These are phyloP conservation scores for Nakazawaea siamensis DNA, from an alignment of 805 yeast species.

Conservation along the genomic window DNA sequence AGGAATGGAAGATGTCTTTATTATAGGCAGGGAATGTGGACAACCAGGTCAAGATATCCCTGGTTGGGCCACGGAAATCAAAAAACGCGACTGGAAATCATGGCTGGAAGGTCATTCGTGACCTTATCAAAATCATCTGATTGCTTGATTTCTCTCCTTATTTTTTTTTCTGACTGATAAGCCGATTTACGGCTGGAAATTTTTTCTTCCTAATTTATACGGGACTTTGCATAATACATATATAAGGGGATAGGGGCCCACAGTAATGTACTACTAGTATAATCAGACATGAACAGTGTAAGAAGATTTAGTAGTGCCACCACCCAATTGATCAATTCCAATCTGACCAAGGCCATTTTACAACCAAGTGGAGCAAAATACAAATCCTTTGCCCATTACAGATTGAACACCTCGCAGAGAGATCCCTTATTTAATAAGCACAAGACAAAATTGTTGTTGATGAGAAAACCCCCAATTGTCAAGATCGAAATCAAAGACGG, in stretches of 20 bases:
- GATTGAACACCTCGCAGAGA: constrained; percentile 7
- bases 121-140: not conserved
- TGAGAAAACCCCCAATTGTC: not conserved
- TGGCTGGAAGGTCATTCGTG: not conserved
- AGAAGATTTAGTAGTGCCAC: not conserved
- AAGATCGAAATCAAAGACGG: constrained; percentile 7
- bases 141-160: not conserved
- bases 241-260: too few relatives aligned
- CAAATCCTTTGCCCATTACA: constrained; percentile 10
- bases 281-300: too few relatives aligned
- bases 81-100: constrained; percentile 12
- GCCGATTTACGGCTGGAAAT: too few relatives aligned
- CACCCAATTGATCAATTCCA: not conserved
- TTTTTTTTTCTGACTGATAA: not conserved
- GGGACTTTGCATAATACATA: too few relatives aligned
- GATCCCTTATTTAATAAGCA: constrained; percentile 6
- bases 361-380: not conserved
- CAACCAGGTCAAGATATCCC: constrained; percentile 82
- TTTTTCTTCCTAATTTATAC: too few relatives aligned
- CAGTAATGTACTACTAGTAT: too few relatives aligned
- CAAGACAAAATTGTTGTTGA: not conserved
- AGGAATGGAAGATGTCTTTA: constrained; percentile 60
- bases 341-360: not conserved
- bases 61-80: constrained; percentile 80
- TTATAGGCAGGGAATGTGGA: constrained; percentile 64